Percentiles rank a stretch among this genome's conserved stretches.
phyloP scores from a whole-genome alignment of 2,329 filamentous ascomycete genomes.

The Trichoderma koningii region DNA sequence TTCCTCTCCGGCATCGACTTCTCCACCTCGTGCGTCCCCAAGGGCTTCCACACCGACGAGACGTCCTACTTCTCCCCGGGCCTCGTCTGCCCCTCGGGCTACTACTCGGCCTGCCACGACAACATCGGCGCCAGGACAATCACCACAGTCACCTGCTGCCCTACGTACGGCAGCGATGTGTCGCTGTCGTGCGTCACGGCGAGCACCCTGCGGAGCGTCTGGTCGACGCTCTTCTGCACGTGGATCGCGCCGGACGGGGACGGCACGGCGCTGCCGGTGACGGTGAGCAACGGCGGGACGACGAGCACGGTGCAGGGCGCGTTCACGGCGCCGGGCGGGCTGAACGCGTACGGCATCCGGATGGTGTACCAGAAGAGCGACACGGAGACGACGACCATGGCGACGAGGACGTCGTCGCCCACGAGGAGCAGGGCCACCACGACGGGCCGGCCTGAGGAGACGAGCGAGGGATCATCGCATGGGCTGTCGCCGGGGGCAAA shows the following conservation, averaged over 20 bases:
- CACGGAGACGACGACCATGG: conserved; percentile 28
- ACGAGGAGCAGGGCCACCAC: conserved; percentile 4
- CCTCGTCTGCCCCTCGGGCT: conserved; percentile 39
- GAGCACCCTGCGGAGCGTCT: conserved; percentile 31
- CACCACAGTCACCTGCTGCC: conserved; percentile 44
- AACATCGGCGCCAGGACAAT: conserved; percentile 33
- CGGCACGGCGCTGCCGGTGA: conserved; percentile 34
- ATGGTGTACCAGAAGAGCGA: conserved; percentile 42
- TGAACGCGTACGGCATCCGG: conserved; percentile 41
- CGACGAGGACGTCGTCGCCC: not conserved
- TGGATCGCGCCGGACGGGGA: conserved; percentile 37
- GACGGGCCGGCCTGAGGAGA: not conserved
- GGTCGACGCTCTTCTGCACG: conserved; percentile 38
- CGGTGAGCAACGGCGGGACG: conserved; percentile 31
- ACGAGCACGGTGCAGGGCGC: conserved; percentile 32
- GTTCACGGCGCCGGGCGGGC: conserved; percentile 33
- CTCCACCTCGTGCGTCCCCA: conserved; percentile 36
- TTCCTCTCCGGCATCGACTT: conserved; percentile 39
- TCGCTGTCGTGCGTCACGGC: conserved; percentile 37
- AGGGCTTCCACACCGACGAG: conserved; percentile 34
- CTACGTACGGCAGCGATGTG: conserved; percentile 33
- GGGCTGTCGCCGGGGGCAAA: conserved; percentile 34
- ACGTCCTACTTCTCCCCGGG: conserved; percentile 39
- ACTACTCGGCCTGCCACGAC: conserved; percentile 37
- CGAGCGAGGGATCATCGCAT: not conserved